Evolutionary conservation across 805 yeast species (phyloP).

Genomic region (Ascoidea asiatica): DNA sequence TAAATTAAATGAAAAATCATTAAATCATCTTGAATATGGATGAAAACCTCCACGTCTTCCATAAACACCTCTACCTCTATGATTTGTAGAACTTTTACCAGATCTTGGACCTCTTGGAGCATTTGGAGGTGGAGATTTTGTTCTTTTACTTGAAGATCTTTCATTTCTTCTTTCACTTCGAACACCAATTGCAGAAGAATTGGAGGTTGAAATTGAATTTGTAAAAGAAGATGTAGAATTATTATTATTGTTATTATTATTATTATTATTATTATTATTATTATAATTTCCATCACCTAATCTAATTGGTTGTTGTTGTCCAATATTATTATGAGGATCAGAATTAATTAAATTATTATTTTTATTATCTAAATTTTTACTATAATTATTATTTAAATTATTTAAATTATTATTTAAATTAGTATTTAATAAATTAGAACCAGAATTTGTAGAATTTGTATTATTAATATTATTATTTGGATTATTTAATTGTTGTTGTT

Average conservation of each 20-base stretch:
- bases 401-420: conserved; percentile 13
- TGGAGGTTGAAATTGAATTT: not conserved
- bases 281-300: conserved; percentile 14
- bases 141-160: conserved; percentile 14
- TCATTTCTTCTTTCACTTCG: conserved; percentile 11
- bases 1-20: no score
- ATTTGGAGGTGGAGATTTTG: conserved; percentile 18
- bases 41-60: conserved; percentile 22
- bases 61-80: conserved; percentile 12
- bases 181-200: no score
- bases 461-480: conserved; percentile 14
- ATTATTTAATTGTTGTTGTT: conserved; percentile 19
- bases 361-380: conserved; percentile 13
- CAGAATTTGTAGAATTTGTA: conserved; percentile 10
- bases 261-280: conserved; percentile 14
- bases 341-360: conserved; percentile 7
- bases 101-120: conserved; percentile 43
- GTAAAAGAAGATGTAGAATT: not conserved
- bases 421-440: no score
- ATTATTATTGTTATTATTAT: conserved; percentile 9
- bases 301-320: conserved; percentile 3
- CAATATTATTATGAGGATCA: not conserved
- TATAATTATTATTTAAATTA: conserved; percentile 11
- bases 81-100: conserved; percentile 16
- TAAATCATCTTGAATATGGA: not conserved